Conservation (phyloP, 805 yeast genomes). For the Saturnispora sanitii region DNA sequence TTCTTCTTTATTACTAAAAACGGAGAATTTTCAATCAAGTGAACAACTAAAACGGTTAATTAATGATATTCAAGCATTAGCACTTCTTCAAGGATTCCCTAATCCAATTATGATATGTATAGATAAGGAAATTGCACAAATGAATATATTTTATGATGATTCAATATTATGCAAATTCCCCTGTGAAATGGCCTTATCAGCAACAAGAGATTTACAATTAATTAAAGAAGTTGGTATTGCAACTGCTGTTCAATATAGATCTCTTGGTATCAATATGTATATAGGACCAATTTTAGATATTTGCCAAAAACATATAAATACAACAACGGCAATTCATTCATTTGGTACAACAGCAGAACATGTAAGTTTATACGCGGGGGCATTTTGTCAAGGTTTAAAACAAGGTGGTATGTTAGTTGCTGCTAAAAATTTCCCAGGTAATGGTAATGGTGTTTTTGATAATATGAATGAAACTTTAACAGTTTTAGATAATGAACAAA, state of each 20-base stretch:
- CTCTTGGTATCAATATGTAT: slow-evolving; percentile 46
- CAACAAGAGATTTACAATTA: slow-evolving; percentile 39
- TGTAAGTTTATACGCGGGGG: slow-evolving; percentile 44
- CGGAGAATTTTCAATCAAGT: slow-evolving; percentile 41
- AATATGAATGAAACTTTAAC: slow-evolving; percentile 48
- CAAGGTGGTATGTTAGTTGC: slow-evolving; percentile 45
- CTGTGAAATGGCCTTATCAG: slow-evolving; percentile 55
- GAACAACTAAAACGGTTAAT: slow-evolving; percentile 40
- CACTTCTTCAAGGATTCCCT: slow-evolving; percentile 38
- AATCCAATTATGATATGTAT: slow-evolving; percentile 48
- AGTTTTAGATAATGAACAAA: slow-evolving; percentile 46
- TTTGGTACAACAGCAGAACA: slow-evolving; percentile 54
- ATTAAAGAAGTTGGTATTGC: slow-evolving; percentile 46
- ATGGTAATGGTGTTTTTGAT: slow-evolving; percentile 52
- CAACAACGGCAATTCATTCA: slow-evolving; percentile 49
- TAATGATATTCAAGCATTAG: slow-evolving; percentile 45
- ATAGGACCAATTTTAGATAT: slow-evolving; percentile 59
- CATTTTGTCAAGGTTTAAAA: slow-evolving; percentile 42
- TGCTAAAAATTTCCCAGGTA: slow-evolving; percentile 62
- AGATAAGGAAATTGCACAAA: slow-evolving; percentile 58
- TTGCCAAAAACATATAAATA: slow-evolving; percentile 44
- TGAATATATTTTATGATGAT: slow-evolving; percentile 47
- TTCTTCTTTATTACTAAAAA: slow-evolving; percentile 41
- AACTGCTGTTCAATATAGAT: slow-evolving; percentile 39
- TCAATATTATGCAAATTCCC: slow-evolving; percentile 47